These are phyloP conservation scores for Mycena belliarum DNA, from an alignment of 768 basidiomycete genomes.

Conservation along the genomic window DNA sequence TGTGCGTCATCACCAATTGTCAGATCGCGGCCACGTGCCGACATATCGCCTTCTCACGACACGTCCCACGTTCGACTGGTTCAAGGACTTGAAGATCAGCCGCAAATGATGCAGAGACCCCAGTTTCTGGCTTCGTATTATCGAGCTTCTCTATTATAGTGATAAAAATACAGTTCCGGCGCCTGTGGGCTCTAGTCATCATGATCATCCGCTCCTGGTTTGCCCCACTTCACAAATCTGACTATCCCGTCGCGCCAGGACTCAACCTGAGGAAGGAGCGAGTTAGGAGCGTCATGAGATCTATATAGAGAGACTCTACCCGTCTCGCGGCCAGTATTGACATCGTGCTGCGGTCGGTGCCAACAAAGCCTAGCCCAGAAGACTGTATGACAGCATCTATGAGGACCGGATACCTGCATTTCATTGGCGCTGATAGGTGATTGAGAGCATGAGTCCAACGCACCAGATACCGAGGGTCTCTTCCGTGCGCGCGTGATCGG, in stretches of 20 bases:
- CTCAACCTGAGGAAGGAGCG: too few relatives aligned
- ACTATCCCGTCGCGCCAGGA: conserved; percentile 49
- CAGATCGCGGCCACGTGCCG: neutral
- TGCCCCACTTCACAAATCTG: conserved; percentile 35
- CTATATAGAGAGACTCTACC: conserved; percentile 45
- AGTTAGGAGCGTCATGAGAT: too few relatives aligned
- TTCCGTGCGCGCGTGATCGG: conserved; percentile 32
- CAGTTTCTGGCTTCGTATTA: too few relatives aligned
- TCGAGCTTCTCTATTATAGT: too few relatives aligned
- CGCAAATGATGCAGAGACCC: too few relatives aligned
- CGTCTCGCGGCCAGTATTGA: conserved; percentile 46
- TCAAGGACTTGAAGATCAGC: too few relatives aligned
- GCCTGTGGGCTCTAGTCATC: neutral
- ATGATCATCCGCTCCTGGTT: conserved; percentile 10
- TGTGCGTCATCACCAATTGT: neutral
- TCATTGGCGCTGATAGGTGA: neutral
- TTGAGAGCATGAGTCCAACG: conserved; percentile 15
- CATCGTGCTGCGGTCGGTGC: conserved; percentile 49
- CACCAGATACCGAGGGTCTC: conserved; percentile 33
- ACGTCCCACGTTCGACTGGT: neutral
- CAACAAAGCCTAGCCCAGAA: conserved; percentile 46
- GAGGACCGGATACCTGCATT: conserved; percentile 30
- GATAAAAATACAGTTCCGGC: neutral
- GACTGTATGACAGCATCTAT: conserved; percentile 53
- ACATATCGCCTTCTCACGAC: neutral